These are phyloP conservation scores for Xeromyces bisporus DNA, from an alignment of 495 filamentous ascomycete genomes.

Conservation along the genomic window DNA sequence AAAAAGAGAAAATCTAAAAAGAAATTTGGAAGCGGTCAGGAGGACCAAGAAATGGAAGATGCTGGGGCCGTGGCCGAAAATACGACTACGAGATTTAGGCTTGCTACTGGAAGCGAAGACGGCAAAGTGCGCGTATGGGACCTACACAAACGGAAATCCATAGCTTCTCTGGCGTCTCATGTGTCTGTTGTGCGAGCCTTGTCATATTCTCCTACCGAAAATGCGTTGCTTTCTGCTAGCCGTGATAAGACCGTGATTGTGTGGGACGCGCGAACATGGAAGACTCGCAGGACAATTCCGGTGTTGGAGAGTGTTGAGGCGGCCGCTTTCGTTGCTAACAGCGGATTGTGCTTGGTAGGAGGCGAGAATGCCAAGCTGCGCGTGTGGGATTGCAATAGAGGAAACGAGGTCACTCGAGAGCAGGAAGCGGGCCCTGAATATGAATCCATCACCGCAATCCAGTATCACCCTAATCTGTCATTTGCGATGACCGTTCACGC, in stretches of 20 bases:
- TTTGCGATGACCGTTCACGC: slow-evolving; percentile 71
- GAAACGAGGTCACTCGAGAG: slow-evolving; percentile 61
- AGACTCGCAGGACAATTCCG: slow-evolving; percentile 62
- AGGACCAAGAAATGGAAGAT: slow-evolving; percentile 28
- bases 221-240: slow-evolving; percentile 69
- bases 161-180: slow-evolving; percentile 72
- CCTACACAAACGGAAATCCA: slow-evolving; percentile 61
- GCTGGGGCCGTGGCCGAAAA: slow-evolving; percentile 19
- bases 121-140: slow-evolving; percentile 86
- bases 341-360: slow-evolving; percentile 58
- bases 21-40: slow-evolving; percentile 20
- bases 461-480: slow-evolving; percentile 42
- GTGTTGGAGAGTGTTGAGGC: slow-evolving; percentile 74
- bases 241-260: slow-evolving; percentile 87
- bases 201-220: slow-evolving; percentile 57
- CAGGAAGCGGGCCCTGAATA: slow-evolving; percentile 48
- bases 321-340: slow-evolving; percentile 58
- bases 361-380: slow-evolving; percentile 71
- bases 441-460: slow-evolving; percentile 57
- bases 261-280: slow-evolving; percentile 79
- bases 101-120: slow-evolving; percentile 86
- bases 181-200: slow-evolving; percentile 78
- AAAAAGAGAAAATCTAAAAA: slow-evolving; percentile 28
- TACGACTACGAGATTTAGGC: slow-evolving; percentile 42
- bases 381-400: slow-evolving; percentile 62